Evolutionary conservation across 192 early-diverging fungal genomes (phyloP).

Genomic region (Backusella psychrophila): DNA sequence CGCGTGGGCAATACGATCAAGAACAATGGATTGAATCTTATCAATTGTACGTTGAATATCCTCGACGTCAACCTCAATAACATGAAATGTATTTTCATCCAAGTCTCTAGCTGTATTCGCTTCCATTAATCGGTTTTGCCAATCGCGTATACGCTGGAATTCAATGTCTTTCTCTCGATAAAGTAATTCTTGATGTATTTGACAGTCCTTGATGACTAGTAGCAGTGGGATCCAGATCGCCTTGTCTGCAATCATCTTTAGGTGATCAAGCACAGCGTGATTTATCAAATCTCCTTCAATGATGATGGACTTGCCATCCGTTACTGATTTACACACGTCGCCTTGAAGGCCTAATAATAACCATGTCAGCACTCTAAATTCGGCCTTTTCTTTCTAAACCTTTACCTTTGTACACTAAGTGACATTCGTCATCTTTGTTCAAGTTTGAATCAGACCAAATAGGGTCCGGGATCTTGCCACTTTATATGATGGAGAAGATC

Average conservation of each 20-base stretch:
- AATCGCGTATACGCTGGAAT: background rate
- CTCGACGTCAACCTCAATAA: slow-evolving; percentile 11
- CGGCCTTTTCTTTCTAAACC: background rate
- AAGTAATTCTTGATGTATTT: slow-evolving; percentile 8
- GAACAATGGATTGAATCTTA: slow-evolving; percentile 7
- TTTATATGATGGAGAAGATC: background rate
- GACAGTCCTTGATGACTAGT: background rate
- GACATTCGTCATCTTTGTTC: slow-evolving; percentile 7
- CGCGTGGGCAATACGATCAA: slow-evolving; percentile 7
- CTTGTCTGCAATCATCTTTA: background rate
- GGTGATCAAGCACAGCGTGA: slow-evolving; percentile 16
- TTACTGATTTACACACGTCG: slow-evolving; percentile 22
- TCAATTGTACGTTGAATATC: slow-evolving; percentile 1
- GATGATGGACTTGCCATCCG: slow-evolving; percentile 29
- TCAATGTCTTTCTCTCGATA: background rate
- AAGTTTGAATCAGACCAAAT: slow-evolving; percentile 4
- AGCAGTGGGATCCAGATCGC: slow-evolving; percentile 8
- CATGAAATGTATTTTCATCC: background rate
- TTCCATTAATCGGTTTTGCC: background rate
- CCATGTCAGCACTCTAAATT: background rate
- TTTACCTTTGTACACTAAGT: slow-evolving; percentile 17
- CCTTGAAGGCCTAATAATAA: slow-evolving; percentile 10
- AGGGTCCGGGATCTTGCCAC: background rate
- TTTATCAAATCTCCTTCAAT: slow-evolving; percentile 28
- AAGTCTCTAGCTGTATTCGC: background rate